Base-by-base conservation (phyloP, 2,329 filamentous ascomycete species). In the Epichloe festucae region DNA sequence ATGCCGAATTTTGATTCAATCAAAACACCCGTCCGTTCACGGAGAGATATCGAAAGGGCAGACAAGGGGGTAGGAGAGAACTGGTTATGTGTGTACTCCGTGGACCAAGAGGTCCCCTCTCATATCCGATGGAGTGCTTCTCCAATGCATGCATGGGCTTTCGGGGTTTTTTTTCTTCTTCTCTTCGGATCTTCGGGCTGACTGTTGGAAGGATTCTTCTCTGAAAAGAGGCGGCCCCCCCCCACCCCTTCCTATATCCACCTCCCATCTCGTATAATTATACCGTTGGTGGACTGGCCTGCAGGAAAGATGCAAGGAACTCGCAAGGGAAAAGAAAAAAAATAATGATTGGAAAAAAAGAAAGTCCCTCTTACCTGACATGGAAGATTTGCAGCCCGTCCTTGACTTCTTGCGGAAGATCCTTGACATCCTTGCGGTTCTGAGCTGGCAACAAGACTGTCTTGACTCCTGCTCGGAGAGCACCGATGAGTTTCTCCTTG, bases 401-500 rank as follows among this genome's bases (percentile, higher is more conserved):
- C 66, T 83, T 85, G 48, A 98, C 93, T 71, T 98, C 93, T 56
- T 85, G 77, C 0, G 93, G 93, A 51, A 97, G 74, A 68, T 97
- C 91, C 67, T 86, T 87, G 53, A 87, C 85, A 65, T 98, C 93
- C 70, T 97, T 97, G 56, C 84, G 79, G 66, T 98, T 98, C 59
- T 87, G 85, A 35, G 84, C 79, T 3, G 93, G 93, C 7, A 98
- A 73, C 54, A 98, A 67, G 7, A 98, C 91, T 35, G 88, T 91
- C 76, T 95, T 95, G 55, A 98, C 91, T 31, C 93, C 93, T 2
- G 93, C 93, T 51, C 91, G 79, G 63, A 94, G 75, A 8, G 93
- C 93, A 21, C 93, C 93, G 63, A 98, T 97, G 50, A 97, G 76
- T 69, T 98, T 98, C 79, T 98, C 91, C 71, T 97, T 96, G 72